Conservation (phyloP, 176 grass and related monocot species). For the Carex parvula region DNA sequence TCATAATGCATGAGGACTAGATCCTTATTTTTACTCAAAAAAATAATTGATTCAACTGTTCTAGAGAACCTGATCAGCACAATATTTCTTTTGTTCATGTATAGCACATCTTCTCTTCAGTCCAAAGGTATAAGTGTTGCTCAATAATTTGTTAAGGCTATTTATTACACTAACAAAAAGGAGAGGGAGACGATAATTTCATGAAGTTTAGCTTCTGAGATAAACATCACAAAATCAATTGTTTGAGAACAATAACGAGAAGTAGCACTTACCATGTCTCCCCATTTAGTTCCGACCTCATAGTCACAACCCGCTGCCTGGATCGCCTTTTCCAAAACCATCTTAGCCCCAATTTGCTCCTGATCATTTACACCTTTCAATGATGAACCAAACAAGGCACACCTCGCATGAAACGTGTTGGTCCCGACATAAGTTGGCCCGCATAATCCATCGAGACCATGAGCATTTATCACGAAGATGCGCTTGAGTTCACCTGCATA, state of each 20-base stretch:
- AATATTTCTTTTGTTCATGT: not conserved
- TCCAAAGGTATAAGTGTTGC: no score
- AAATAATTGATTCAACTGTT: no score
- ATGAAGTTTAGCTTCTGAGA: not conserved
- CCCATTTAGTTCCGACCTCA: slow-evolving; percentile 37
- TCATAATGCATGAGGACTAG: not conserved
- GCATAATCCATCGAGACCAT: slow-evolving; percentile 32
- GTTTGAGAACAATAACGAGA: not conserved
- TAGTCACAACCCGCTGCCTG: slow-evolving; percentile 18
- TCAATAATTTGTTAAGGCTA: no score
- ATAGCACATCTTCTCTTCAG: no score
- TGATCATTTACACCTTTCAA: not conserved
- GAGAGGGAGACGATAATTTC: not conserved
- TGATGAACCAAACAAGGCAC: slow-evolving; percentile 4
- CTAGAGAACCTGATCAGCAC: not conserved
- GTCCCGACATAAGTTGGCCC: slow-evolving; percentile 36
- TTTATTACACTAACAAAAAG: no score
- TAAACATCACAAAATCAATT: not conserved
- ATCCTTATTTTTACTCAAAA: no score
- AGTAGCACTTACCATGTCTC: slow-evolving; percentile 18
- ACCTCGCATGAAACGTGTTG: slow-evolving; percentile 29
- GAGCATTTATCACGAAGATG: not conserved
- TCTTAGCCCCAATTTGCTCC: not conserved
- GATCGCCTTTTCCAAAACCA: not conserved
- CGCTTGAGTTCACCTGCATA: slow-evolving; percentile 24